Conservation (phyloP, 2,329 filamentous ascomycete species). For the Fusarium sp. region DNA sequence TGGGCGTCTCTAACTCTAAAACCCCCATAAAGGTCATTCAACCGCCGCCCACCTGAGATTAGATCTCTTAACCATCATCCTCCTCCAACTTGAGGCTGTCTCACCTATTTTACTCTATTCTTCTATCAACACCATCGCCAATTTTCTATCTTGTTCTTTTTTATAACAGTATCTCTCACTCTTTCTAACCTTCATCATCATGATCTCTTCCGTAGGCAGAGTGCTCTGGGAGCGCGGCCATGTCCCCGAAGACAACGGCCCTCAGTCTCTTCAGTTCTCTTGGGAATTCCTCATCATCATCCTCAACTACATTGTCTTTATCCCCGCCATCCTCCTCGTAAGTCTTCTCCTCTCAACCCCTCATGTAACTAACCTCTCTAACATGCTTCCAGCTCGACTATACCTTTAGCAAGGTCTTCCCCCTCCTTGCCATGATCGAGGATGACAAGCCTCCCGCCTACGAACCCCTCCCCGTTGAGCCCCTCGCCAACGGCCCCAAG, state of each 20-base stretch:
- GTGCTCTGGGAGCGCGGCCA: conserved; percentile 51
- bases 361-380: not conserved
- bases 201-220: conserved; percentile 34
- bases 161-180: not conserved
- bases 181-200: conserved; percentile 14
- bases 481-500: conserved; percentile 49
- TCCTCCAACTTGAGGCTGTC: conserved; percentile 11
- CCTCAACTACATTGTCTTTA: conserved; percentile 57
- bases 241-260: conserved; percentile 18
- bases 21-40: not conserved
- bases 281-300: conserved; percentile 57
- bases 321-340: conserved; percentile 60
- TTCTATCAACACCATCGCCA: not conserved
- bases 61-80: conserved; percentile 21
- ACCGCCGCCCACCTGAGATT: not conserved
- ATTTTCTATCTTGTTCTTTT: conserved; percentile 1
- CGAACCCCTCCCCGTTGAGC: conserved; percentile 63
- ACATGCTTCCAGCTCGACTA: conserved; percentile 58
- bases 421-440: conserved; percentile 69
- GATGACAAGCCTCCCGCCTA: conserved; percentile 68
- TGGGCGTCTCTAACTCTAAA: not conserved
- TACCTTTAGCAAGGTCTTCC: conserved; percentile 63
- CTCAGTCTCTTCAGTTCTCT: conserved; percentile 13
- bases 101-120: not conserved
- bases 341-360: conserved; percentile 27